Conservation (phyloP, 2,329 filamentous ascomycete species). For the Aspergillus ustus region DNA sequence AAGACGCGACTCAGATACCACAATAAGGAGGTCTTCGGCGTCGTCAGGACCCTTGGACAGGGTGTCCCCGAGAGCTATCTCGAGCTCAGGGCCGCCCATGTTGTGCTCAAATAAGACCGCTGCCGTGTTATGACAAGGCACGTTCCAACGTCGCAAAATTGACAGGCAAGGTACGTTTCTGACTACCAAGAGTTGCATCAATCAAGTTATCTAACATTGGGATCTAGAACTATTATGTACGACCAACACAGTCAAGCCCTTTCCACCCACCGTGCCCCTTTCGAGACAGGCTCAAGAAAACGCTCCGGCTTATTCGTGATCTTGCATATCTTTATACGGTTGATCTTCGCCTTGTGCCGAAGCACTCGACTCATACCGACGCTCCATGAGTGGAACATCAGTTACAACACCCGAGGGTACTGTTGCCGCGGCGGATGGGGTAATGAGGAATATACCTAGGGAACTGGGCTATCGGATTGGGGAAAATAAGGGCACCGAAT, state of each 20-base stretch:
- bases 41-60: constrained; percentile 79
- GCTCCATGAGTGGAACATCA: constrained; percentile 67
- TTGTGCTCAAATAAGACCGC: constrained; percentile 75
- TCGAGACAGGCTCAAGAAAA: constrained; percentile 82
- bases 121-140: constrained; percentile 1
- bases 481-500: not conserved
- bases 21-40: constrained; percentile 86
- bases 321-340: constrained; percentile 46
- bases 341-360: constrained; percentile 76
- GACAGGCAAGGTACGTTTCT: constrained; percentile 4
- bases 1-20: constrained; percentile 94
- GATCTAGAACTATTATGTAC: constrained; percentile 46
- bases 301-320: constrained; percentile 99
- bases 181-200: not conserved
- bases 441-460: not conserved
- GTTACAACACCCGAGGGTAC: constrained; percentile 59
- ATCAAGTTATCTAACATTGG: constrained; percentile 7
- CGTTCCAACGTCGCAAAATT: not conserved
- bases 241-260: constrained; percentile 95
- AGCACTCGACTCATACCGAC: constrained; percentile 73
- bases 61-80: constrained; percentile 85
- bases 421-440: constrained; percentile 57
- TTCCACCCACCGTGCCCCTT: constrained; percentile 82
- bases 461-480: not conserved
- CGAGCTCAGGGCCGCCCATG: constrained; percentile 88